Evolutionary conservation across 2,329 filamentous ascomycete species (phyloP).

Genomic region (Dothideomycetes sp.): DNA sequence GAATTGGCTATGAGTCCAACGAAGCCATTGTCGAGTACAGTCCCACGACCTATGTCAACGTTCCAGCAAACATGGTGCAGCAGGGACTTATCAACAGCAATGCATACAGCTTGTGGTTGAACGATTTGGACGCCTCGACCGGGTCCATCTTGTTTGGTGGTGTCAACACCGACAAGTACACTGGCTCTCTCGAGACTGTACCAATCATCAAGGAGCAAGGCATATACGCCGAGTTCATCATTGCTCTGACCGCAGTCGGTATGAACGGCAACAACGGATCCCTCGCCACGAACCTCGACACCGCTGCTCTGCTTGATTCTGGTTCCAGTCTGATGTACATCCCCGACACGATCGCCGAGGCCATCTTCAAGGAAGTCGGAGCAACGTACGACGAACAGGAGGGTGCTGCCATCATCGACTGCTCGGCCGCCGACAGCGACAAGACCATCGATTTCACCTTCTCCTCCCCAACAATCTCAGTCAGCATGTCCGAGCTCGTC

Average conservation of each 20-base stretch:
- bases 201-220: conserved; percentile 41
- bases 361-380: conserved; percentile 29
- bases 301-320: conserved; percentile 59
- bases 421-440: conserved; percentile 36
- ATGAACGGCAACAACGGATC: conserved; percentile 30
- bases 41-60: conserved; percentile 41
- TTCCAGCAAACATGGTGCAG: conserved; percentile 53
- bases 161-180: conserved; percentile 66
- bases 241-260: conserved; percentile 39
- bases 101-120: conserved; percentile 59
- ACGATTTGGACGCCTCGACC: conserved; percentile 47
- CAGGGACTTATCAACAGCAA: conserved; percentile 51
- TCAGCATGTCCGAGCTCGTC: conserved; percentile 45
- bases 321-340: conserved; percentile 64
- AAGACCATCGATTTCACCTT: conserved; percentile 48
- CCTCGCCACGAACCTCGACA: conserved; percentile 29
- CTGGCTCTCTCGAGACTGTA: conserved; percentile 50
- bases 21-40: conserved; percentile 60
- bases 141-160: conserved; percentile 71
- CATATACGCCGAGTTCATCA: conserved; percentile 42
- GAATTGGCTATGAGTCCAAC: conserved; percentile 71
- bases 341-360: conserved; percentile 46
- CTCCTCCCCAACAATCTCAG: conserved; percentile 41
- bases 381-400: conserved; percentile 30
- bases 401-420: conserved; percentile 42